Evolutionary conservation across 352 stramenopile genomes (phyloP), one percentile per base, ranked within the genome.

Genomic region (Phytopythium aichiense): DNA sequence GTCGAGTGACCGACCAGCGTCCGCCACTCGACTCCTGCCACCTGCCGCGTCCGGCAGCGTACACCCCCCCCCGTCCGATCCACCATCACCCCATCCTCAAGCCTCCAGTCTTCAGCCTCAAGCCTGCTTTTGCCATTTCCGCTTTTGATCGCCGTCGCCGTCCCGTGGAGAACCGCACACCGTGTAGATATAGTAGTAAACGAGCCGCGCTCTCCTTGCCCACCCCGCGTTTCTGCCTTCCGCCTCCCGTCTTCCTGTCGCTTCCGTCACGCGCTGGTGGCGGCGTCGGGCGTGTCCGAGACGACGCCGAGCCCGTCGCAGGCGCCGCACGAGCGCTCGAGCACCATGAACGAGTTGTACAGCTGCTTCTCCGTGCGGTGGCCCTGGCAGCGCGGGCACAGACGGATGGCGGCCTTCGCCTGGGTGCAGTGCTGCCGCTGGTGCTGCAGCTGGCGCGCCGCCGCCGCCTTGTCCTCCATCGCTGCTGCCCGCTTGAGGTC

Each of bases 301-400:
- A 84, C 2, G 23, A 91, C 79, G 6, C 81, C 81, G 59, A 89
- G 77, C 23, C 77, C 81, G 23, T 86, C 66, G 52, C 79, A 91
- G 20, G 59, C 62, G 28, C 66, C 71, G 63, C 81, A 91, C 28
- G 71, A 86, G 18, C 58, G 75, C 20, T 91, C 79, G 7, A 87
- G 61, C 23, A 84, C 65, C 74, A 88, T 77, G 64, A 53, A 65
- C 59, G 43, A 62, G 56, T 75, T 75, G 69, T 91, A 88, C 23
- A 59, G 8, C 20, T 84, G 53, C 52, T 87, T 87, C 51, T 86
- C 77, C 37, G 86, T 72, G 18, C 79, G 77, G 42, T 87, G 79
- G 49, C 79, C 81, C 23, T 80, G 69, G 40, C 81, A 91, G n/a
- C 52, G 58, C 13, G 61, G 51, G 52, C 81, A 91, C 59, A 89